Evolutionary conservation across 78 protist species (phyloP).

Genomic region (slime mould (Dictyostelium discoideum)): DNA sequence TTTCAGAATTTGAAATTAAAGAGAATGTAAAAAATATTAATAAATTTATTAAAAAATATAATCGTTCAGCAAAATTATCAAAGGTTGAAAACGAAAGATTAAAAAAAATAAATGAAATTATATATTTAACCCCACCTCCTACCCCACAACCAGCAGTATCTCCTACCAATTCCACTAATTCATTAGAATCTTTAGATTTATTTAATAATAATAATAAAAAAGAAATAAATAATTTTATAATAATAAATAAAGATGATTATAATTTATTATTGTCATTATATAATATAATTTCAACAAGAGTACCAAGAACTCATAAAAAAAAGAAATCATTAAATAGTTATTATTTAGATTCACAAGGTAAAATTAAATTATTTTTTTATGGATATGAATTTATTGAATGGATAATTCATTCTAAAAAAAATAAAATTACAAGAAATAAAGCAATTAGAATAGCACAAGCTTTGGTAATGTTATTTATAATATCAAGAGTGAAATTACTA

Average conservation of each 20-base stretch:
- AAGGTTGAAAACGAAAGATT: neutral
- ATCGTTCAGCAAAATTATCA: neutral
- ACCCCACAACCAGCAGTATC: neutral
- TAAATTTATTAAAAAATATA: too few species aligned
- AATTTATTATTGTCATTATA: neutral
- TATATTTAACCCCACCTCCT: neutral
- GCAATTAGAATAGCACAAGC: neutral
- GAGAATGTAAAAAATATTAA: too few species aligned
- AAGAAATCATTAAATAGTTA: neutral
- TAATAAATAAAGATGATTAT: neutral
- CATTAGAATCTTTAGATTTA: neutral
- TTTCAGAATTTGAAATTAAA: neutral
- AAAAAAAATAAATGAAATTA: neutral
- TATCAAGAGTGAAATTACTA: neutral
- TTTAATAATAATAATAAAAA: neutral
- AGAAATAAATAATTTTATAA: neutral
- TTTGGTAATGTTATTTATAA: neutral
- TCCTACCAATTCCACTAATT: neutral
- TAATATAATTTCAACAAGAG: neutral
- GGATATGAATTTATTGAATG: slow-evolving; percentile 33
- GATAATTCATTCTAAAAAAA: neutral
- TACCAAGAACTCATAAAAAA: slow-evolving; percentile 1
- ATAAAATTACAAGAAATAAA: neutral
- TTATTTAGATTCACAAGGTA: neutral
- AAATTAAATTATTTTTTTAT: slow-evolving; percentile 1